Evolutionary conservation across 345 rosid species (phyloP).

Genomic region (Heritiera littoralis): DNA sequence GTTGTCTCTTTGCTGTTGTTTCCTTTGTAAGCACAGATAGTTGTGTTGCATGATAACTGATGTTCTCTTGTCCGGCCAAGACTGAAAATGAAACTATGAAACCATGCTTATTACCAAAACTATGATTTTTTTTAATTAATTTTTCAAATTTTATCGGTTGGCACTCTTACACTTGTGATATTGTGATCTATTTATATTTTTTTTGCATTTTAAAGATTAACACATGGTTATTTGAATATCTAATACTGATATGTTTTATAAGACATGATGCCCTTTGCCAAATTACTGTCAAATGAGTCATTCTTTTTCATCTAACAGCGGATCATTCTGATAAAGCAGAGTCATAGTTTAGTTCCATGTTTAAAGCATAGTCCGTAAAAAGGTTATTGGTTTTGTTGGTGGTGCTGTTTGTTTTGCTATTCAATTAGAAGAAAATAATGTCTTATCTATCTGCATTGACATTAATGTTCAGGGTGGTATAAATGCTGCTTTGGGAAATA

Average conservation of each 20-base stretch:
- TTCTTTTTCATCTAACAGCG: not conserved
- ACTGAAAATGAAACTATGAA: not conserved
- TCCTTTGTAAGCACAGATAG: not conserved
- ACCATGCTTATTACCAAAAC: not conserved
- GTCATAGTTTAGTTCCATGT: not conserved
- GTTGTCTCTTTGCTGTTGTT: not conserved
- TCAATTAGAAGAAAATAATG: not conserved
- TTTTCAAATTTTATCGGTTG: not conserved
- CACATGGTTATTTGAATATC: not conserved
- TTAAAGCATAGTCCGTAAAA: not conserved
- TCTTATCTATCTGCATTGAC: not conserved
- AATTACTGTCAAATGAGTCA: not conserved
- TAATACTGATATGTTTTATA: not conserved
- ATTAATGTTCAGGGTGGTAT: slow-evolving; percentile 81
- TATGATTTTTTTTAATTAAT: not conserved
- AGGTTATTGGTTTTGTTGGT: not conserved
- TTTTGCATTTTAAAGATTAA: not conserved
- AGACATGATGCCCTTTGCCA: not conserved
- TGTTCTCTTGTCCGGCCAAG: not conserved
- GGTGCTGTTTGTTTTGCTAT: not conserved
- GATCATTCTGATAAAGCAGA: not conserved
- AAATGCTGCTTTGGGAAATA: slow-evolving; percentile 97
- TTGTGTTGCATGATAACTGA: not conserved
- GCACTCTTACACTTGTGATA: not conserved
- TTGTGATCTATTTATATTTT: not conserved